Evolutionary conservation across 2,329 filamentous ascomycete species (phyloP).

Genomic region (Neopestalotiopsis clavispora): DNA sequence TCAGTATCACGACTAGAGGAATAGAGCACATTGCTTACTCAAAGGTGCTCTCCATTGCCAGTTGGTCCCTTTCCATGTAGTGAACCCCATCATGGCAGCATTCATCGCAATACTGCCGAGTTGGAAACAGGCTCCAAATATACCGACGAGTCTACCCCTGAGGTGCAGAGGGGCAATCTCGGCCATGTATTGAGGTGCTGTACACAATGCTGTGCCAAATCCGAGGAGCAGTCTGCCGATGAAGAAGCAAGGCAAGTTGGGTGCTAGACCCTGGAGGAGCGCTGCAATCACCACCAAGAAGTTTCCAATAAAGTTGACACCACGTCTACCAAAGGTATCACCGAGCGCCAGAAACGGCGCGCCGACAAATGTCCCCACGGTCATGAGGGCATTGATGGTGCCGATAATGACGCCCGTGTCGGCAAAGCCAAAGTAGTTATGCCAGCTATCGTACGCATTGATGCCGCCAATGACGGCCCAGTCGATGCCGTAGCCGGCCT

Average conservation of each 20-base stretch:
- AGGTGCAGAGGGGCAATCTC: slow-evolving; percentile 34
- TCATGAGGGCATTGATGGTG: slow-evolving; percentile 53
- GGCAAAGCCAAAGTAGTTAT: slow-evolving; percentile 47
- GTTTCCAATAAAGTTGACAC: slow-evolving; percentile 52
- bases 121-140: slow-evolving; percentile 53
- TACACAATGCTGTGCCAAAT: slow-evolving; percentile 30
- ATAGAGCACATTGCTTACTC: slow-evolving; percentile 13
- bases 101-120: slow-evolving; percentile 47
- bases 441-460: slow-evolving; percentile 47
- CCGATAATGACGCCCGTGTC: slow-evolving; percentile 44
- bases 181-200: slow-evolving; percentile 34
- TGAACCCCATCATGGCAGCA: slow-evolving; percentile 47
- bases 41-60: slow-evolving; percentile 44
- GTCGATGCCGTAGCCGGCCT: slow-evolving; percentile 52
- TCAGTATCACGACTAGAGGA: not conserved
- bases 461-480: slow-evolving; percentile 54
- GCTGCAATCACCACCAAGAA: slow-evolving; percentile 48
- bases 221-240: slow-evolving; percentile 14
- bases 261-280: slow-evolving; percentile 38
- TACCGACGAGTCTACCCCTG: slow-evolving; percentile 48
- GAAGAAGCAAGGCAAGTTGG: slow-evolving; percentile 23
- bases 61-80: slow-evolving; percentile 38
- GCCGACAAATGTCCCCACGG: slow-evolving; percentile 50
- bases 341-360: slow-evolving; percentile 54
- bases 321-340: slow-evolving; percentile 56